Conservation (phyloP, 352 stramenopile genomes). For the Phytophthora pisi region DNA sequence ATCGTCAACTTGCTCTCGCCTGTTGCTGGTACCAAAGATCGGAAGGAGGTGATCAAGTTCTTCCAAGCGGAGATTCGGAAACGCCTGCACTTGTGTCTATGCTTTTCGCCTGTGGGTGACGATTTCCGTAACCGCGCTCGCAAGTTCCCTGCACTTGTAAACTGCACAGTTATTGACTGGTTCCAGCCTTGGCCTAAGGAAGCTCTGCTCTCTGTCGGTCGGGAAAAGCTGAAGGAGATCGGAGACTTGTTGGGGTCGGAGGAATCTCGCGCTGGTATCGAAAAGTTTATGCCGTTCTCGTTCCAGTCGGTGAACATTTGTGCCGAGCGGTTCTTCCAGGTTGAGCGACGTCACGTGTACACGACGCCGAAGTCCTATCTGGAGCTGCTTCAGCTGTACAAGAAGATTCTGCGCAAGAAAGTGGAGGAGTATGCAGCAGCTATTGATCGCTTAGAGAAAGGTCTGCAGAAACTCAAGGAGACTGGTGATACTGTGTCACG, state of each 20-base stretch:
- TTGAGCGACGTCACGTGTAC: slow-evolving; percentile 94
- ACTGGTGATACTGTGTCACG: slow-evolving; percentile 92
- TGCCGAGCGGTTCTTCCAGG: slow-evolving; percentile 88
- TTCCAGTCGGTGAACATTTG: slow-evolving; percentile 94
- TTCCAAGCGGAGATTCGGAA: slow-evolving; percentile 95
- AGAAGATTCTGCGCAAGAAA: slow-evolving; percentile 93
- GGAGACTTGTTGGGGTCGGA: slow-evolving; percentile 83
- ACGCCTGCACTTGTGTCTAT: slow-evolving; percentile 95
- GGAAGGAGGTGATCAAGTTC: slow-evolving; percentile 94
- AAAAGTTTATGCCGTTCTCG: slow-evolving; percentile 96
- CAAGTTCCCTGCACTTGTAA: slow-evolving; percentile 96
- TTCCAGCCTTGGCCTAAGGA: slow-evolving; percentile 95
- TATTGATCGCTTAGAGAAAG: slow-evolving; percentile 93
- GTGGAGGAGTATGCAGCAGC: slow-evolving; percentile 88
- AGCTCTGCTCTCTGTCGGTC: slow-evolving; percentile 91
- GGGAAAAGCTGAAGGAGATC: slow-evolving; percentile 88
- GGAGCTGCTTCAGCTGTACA: slow-evolving; percentile 95
- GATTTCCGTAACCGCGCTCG: slow-evolving; percentile 93
- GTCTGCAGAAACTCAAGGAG: slow-evolving; percentile 93
- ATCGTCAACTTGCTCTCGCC: slow-evolving; percentile 90
- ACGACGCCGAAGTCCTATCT: slow-evolving; percentile 96
- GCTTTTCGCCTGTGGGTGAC: slow-evolving; percentile 95
- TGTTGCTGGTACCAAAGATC: slow-evolving; percentile 86
- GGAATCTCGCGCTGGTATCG: slow-evolving; percentile 85
- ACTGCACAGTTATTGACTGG: slow-evolving; percentile 96